phyloP scores from a whole-genome alignment of 345 rosid species.

The Trapa bicornis region DNA sequence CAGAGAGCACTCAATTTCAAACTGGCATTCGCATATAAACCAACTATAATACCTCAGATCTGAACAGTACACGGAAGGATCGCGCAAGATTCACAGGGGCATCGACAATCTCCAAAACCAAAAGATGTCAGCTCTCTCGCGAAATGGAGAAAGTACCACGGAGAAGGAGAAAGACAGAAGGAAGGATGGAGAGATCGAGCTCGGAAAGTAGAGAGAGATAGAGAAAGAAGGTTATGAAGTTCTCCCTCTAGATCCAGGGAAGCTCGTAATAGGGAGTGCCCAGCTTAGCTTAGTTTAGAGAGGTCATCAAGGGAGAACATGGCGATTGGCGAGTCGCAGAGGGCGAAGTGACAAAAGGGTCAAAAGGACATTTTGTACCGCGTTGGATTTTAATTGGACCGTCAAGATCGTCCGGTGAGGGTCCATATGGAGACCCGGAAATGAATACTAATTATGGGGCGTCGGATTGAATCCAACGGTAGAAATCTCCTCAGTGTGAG shows the following conservation, averaged over 20 bases:
- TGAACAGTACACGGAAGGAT: constrained; percentile 23
- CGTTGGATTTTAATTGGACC: constrained; percentile 6
- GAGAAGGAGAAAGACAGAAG: not conserved
- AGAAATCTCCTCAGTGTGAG: not conserved
- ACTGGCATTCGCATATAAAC: not conserved
- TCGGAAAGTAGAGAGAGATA: not conserved
- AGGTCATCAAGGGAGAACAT: not conserved
- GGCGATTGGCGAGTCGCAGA: not conserved
- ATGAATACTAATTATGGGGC: not conserved
- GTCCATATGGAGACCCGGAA: not conserved
- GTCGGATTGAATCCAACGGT: constrained; percentile 4
- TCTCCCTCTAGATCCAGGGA: constrained; percentile 15
- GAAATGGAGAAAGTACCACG: not conserved
- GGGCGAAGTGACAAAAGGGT: constrained; percentile 1
- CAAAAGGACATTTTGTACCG: not conserved
- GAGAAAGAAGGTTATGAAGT: not conserved
- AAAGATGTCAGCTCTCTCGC: not conserved
- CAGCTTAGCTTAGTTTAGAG: not conserved
- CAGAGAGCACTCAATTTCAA: not conserved
- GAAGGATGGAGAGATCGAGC: constrained; percentile 1
- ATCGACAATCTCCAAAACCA: not conserved
- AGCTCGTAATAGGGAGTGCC: constrained; percentile 1
- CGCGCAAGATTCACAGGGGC: constrained; percentile 1
- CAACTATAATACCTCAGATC: constrained; percentile 41
- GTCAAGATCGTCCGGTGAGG: not conserved